Conservation (phyloP, 1,284 basidiomycete genomes). For the Peniophora sp. region DNA sequence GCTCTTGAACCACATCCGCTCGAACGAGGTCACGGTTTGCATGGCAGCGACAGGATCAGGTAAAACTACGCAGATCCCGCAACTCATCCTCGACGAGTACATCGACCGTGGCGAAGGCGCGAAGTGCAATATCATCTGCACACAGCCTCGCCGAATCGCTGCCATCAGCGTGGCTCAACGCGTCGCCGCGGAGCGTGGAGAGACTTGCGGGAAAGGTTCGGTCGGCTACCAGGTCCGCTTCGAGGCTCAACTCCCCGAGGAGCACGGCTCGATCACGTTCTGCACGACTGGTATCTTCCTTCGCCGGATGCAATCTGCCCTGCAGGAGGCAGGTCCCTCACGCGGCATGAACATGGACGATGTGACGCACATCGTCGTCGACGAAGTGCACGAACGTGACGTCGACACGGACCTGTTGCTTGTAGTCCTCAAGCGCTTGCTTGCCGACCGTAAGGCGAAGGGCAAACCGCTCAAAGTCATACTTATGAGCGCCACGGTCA, state of each 20-base stretch:
- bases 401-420: constrained; percentile 91
- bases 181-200: constrained; percentile 85
- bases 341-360: constrained; percentile 57
- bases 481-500: constrained; percentile 95
- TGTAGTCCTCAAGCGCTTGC: constrained; percentile 83
- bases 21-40: constrained; percentile 85
- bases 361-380: constrained; percentile 88
- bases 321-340: constrained; percentile 34
- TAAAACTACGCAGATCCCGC: constrained; percentile 94
- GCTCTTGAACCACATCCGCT: constrained; percentile 63
- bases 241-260: constrained; percentile 74
- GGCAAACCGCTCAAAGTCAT: constrained; percentile 81
- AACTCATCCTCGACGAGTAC: constrained; percentile 84
- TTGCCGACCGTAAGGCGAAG: constrained; percentile 70
- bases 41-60: constrained; percentile 96
- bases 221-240: constrained; percentile 95
- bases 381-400: constrained; percentile 96
- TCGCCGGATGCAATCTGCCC: constrained; percentile 77
- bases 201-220: constrained; percentile 57
- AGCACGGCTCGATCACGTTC: constrained; percentile 85
- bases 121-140: constrained; percentile 88
- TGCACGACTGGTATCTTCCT: constrained; percentile 94
- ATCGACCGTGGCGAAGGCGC: constrained; percentile 78
- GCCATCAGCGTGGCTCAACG: constrained; percentile 92
- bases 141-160: constrained; percentile 88